A percentile compares a stretch with the other conserved stretches of the same genome.
Conservation (phyloP, 257 asterid species). For the Solanum habrochaites region DNA sequence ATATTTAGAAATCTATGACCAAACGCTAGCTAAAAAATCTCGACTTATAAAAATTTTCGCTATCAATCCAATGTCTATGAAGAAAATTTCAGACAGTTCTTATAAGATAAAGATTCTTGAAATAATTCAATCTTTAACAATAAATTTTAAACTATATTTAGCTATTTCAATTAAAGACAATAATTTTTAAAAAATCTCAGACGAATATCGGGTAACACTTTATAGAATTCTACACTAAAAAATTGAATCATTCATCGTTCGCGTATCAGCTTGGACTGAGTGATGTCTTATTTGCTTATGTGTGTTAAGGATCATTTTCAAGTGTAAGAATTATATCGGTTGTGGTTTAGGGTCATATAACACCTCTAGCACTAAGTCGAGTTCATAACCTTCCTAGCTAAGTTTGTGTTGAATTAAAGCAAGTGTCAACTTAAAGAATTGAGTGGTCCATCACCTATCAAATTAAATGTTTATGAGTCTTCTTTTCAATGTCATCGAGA, state of each 20-base stretch:
- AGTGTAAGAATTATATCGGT: not conserved
- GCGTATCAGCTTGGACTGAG: not conserved
- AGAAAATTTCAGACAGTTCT: not conserved
- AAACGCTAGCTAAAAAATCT: not conserved
- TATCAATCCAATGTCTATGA: too few species aligned
- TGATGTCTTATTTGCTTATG: not conserved
- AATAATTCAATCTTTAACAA: too few species aligned
- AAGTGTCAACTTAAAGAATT: not conserved
- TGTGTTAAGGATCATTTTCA: not conserved
- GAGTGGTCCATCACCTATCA: not conserved
- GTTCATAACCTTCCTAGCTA: not conserved
- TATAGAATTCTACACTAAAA: too few species aligned
- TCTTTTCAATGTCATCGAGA: not conserved
- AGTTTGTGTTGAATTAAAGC: not conserved
- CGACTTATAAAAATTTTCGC: not conserved
- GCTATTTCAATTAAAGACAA: not conserved
- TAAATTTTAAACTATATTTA: too few species aligned
- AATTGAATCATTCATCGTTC: not conserved
- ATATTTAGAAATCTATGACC: too few species aligned
- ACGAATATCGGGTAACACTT: not conserved
- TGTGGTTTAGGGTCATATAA: not conserved
- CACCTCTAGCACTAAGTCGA: not conserved
- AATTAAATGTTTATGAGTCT: not conserved
- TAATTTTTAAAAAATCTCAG: rapidly evolving
- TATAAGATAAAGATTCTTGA: not conserved